Evolutionary conservation across 805 yeast genomes (phyloP), one percentile per base, ranked within the genome.

Genomic region (Teunomyces gatunensis): DNA sequence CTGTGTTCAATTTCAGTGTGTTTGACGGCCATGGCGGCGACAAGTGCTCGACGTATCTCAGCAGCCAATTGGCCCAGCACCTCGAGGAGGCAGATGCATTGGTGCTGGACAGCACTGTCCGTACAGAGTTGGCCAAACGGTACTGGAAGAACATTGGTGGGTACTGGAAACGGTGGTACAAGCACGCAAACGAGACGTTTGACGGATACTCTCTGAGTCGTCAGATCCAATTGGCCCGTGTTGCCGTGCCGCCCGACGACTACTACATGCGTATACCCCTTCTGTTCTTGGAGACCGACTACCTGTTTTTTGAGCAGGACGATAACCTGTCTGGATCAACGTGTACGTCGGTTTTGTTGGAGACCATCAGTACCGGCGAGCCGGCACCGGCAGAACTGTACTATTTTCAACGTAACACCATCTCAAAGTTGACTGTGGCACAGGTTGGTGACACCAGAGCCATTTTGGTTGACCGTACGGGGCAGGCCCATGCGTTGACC

Each of bases 11-110:
- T 54, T 83, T 88, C 57, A 80, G 81, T 40, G 77, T 94, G 1
- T 90, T 87, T 64, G 99, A 94, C 67, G 99, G 99, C 7, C 99
- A 94, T 67, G 99, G 98, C 6, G 96, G 96, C 18, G 75, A 74
- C 20, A 83, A 84, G 46, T 88, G 96, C 57, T 76, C 90, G 40
- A 75, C 71, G 20, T 86, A 77, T 57, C 69, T 91, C 10, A 68
- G 75, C 17, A 65, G 73, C 3, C 71, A 81, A 46, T 71, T 94
- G 27, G 54, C 82, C 75, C 47, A 61, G 59, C 54, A 74, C 64
- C 56, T 79, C 79, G 60, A 96, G 82, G 53, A 56, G 52, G 32
- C 73, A 63, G 43, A 70, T 47, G 59, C 63, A 44, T 58, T 60
- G 30, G 44, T 51, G 5, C 47, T 48, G 30, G 45, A 47, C 18